Conservation (phyloP, 352 stramenopile genomes). For the Globisporangium yorkense region DNA sequence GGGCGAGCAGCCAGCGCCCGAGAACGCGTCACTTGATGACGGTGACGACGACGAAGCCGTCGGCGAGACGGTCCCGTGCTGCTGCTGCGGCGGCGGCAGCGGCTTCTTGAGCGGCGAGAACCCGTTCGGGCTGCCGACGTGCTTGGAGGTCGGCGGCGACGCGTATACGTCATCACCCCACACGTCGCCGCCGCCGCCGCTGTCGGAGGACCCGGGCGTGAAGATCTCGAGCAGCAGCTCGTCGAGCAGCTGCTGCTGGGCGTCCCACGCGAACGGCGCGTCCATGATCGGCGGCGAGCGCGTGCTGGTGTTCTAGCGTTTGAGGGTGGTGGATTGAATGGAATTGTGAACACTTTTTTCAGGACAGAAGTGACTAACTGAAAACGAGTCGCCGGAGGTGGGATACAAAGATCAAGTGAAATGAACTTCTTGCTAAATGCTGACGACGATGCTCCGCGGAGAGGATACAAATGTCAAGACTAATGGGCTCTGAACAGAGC, state of each 20-base stretch:
- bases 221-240: slow-evolving; percentile 10
- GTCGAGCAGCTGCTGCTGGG: slow-evolving; percentile 6
- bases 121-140: not conserved
- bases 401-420: too few species aligned
- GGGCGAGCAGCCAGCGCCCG: not conserved
- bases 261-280: not conserved
- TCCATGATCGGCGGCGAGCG: not conserved
- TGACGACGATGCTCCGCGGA: too few species aligned
- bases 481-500: too few species aligned
- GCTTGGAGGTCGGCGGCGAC: slow-evolving; percentile 1
- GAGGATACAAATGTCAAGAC: too few species aligned
- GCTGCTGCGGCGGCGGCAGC: not conserved
- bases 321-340: too few species aligned
- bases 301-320: not conserved
- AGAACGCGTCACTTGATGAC: slow-evolving; percentile 4
- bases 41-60: slow-evolving; percentile 1
- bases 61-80: not conserved
- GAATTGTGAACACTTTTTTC: too few species aligned
- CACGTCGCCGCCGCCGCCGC: not conserved
- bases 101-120: not conserved
- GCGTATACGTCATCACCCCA: not conserved
- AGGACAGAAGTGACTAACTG: too few species aligned
- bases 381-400: too few species aligned
- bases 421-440: too few species aligned
- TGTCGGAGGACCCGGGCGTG: not conserved